Conservation (phyloP, 2,329 filamentous ascomycete genomes). For the Scytalidium lignicola region DNA sequence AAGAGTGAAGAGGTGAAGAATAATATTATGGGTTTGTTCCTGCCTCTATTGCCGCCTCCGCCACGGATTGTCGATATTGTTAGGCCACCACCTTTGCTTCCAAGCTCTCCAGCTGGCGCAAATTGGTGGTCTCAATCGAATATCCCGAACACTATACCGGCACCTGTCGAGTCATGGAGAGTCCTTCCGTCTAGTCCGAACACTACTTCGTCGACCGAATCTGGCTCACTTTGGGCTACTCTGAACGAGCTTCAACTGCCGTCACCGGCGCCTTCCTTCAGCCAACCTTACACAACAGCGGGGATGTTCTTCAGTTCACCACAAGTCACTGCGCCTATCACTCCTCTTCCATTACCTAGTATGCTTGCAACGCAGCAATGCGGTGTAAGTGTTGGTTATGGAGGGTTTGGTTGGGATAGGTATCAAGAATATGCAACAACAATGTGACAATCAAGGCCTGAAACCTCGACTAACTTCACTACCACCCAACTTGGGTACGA, state of each 20-base stretch:
- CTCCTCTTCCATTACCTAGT: constrained; percentile 76
- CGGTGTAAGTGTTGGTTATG: constrained; percentile 70
- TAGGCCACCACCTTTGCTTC: constrained; percentile 74
- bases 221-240: constrained; percentile 71
- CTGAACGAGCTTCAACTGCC: constrained; percentile 70
- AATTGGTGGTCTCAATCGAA: constrained; percentile 77
- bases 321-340: constrained; percentile 66
- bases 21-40: constrained; percentile 76
- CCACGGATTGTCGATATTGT: constrained; percentile 87
- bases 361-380: constrained; percentile 79
- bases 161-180: constrained; percentile 81
- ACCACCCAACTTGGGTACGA: constrained; percentile 44
- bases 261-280: constrained; percentile 76
- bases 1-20: constrained; percentile 92
- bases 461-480: constrained; percentile 36
- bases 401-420: constrained; percentile 79
- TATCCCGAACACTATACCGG: constrained; percentile 59
- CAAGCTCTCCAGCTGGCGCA: constrained; percentile 69
- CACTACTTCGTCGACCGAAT: constrained; percentile 69
- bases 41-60: constrained; percentile 78
- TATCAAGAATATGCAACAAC: constrained; percentile 81
- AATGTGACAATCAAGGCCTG: constrained; percentile 66
- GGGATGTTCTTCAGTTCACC: constrained; percentile 77
- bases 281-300: constrained; percentile 69
- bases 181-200: constrained; percentile 85